These are phyloP conservation scores for Salicornia ramosissima DNA, from an alignment of 148 eudicot genomes.

Conservation along the genomic window DNA sequence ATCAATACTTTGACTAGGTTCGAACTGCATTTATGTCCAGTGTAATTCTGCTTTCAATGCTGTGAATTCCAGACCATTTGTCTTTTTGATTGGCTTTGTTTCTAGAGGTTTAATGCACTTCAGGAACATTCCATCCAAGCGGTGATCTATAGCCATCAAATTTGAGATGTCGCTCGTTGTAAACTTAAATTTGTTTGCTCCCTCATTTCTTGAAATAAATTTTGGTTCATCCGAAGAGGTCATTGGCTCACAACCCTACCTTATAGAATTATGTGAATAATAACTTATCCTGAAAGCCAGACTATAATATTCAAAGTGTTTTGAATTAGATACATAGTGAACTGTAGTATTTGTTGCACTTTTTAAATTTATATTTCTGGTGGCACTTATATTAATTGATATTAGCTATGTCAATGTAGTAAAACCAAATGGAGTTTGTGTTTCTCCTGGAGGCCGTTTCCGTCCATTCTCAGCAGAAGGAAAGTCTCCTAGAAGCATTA, in stretches of 20 bases:
- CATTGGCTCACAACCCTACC: neutral
- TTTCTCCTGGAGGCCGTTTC: conserved; percentile 92
- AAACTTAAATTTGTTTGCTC: neutral
- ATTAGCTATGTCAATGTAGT: conserved; percentile 42
- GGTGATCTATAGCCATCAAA: neutral
- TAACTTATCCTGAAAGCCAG: conserved; percentile 2
- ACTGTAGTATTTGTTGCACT: neutral
- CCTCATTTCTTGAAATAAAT: neutral
- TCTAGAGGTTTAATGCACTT: neutral
- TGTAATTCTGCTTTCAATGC: neutral
- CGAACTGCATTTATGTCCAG: no score
- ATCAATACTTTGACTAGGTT: no score
- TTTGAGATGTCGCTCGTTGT: neutral
- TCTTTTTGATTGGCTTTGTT: neutral
- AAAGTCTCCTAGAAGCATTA: conserved; percentile 66
- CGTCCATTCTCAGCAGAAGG: conserved; percentile 71
- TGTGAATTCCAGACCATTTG: neutral
- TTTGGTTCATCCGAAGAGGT: neutral
- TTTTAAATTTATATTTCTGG: neutral
- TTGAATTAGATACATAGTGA: neutral
- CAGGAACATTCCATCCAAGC: neutral
- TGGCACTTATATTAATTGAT: neutral
- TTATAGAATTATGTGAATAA: neutral
- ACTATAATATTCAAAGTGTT: neutral
- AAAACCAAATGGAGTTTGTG: conserved; percentile 66